These are phyloP conservation scores for Avena atlantica DNA, from an alignment of 176 grass and related monocot genomes.

Conservation along the genomic window DNA sequence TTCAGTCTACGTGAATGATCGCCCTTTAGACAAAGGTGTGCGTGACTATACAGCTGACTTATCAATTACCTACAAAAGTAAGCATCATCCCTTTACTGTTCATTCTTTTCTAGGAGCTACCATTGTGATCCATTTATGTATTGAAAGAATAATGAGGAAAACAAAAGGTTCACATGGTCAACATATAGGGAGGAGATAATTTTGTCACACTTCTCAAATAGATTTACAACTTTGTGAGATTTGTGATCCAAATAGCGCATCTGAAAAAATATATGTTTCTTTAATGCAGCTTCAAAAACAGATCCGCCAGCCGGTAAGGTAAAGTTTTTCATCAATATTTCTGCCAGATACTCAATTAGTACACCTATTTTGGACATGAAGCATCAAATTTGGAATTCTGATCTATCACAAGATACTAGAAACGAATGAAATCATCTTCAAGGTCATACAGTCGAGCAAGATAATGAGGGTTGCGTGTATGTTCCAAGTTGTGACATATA, in stretches of 20 bases:
- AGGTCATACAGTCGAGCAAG: not conserved
- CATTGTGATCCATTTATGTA: not conserved
- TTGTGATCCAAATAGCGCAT: not conserved
- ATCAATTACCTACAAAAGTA: constrained; percentile 31
- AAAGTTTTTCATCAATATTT: not conserved
- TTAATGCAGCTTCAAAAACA: constrained; percentile 45
- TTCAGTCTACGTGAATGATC: constrained; percentile 61
- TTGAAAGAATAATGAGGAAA: not conserved
- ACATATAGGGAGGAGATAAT: not conserved
- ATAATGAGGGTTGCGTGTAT: not conserved
- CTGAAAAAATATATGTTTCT: not conserved
- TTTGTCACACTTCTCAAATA: not conserved
- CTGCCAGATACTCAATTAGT: not conserved
- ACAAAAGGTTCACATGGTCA: not conserved
- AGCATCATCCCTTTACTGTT: not conserved
- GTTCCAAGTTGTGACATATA: not conserved
- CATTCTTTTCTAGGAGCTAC: not conserved
- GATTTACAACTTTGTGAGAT: not conserved
- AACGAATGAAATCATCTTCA: constrained; percentile 15
- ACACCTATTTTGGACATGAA: constrained; percentile 5
- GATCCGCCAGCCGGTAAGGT: constrained; percentile 51
- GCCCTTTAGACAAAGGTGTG: constrained; percentile 19
- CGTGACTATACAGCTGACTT: constrained; percentile 44
- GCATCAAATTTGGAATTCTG: not conserved
- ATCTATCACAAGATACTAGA: not conserved